These are phyloP conservation scores for Pseudocercospora pini-densiflorae DNA, from an alignment of 2,329 filamentous ascomycete species.

Conservation along the genomic window DNA sequence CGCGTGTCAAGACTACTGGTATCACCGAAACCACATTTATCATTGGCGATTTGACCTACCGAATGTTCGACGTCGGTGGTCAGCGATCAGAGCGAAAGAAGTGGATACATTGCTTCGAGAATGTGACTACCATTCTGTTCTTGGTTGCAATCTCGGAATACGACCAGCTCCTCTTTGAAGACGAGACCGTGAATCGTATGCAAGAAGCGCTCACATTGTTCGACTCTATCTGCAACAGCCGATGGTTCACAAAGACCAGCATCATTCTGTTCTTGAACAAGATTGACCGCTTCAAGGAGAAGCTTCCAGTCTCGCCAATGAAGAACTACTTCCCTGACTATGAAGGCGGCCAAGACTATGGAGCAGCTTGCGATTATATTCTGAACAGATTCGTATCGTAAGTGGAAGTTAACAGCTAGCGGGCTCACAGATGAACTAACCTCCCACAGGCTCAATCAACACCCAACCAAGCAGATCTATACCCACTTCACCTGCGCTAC, in stretches of 20 bases:
- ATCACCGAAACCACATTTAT: slow-evolving; percentile 97
- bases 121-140: slow-evolving; percentile 96
- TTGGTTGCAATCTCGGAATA: slow-evolving; percentile 96
- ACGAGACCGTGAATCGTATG: slow-evolving; percentile 82
- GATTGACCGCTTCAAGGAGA: slow-evolving; percentile 77
- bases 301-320: slow-evolving; percentile 73
- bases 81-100: slow-evolving; percentile 97
- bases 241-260: slow-evolving; percentile 74
- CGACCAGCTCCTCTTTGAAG: slow-evolving; percentile 93
- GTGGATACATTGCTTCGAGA: slow-evolving; percentile 99
- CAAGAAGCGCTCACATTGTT: slow-evolving; percentile 73
- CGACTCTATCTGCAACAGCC: slow-evolving; percentile 73
- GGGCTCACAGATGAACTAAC: slow-evolving; percentile 18
- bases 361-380: slow-evolving; percentile 96
- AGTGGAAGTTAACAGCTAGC: slow-evolving; percentile 19
- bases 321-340: slow-evolving; percentile 78
- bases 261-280: slow-evolving; percentile 77
- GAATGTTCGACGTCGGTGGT: slow-evolving; percentile 97
- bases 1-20: slow-evolving; percentile 96
- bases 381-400: slow-evolving; percentile 87
- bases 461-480: slow-evolving; percentile 99
- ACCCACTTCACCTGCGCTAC: slow-evolving; percentile 99
- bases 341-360: slow-evolving; percentile 94
- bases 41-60: slow-evolving; percentile 90
- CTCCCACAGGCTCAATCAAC: slow-evolving; percentile 74